These are phyloP conservation scores for Xerocomus potaroensis DNA, from an alignment of 768 basidiomycete genomes.

Conservation along the genomic window DNA sequence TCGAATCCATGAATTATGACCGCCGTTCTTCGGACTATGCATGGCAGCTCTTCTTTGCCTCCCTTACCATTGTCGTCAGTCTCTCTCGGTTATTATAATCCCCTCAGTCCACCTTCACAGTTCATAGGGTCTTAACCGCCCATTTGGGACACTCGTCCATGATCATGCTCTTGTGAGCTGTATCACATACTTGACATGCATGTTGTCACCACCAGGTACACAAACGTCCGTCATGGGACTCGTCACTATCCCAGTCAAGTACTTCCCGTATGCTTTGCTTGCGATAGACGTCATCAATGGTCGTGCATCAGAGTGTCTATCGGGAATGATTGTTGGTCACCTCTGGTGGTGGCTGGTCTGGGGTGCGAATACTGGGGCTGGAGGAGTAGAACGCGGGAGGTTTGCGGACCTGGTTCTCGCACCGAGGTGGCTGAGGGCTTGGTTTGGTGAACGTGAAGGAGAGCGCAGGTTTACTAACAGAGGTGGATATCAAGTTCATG, in stretches of 20 bases:
- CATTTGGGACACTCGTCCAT: slow-evolving; percentile 54
- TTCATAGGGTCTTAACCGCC: slow-evolving; percentile 52
- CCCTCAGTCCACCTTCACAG: not conserved
- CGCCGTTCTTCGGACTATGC: slow-evolving; percentile 69
- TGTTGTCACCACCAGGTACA: slow-evolving; percentile 59
- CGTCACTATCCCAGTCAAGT: slow-evolving; percentile 64
- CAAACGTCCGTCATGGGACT: slow-evolving; percentile 79
- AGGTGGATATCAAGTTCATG: slow-evolving; percentile 53
- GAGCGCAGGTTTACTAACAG: slow-evolving; percentile 35
- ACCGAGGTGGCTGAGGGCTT: slow-evolving; percentile 53
- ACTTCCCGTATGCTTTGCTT: slow-evolving; percentile 72
- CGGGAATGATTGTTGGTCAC: slow-evolving; percentile 75
- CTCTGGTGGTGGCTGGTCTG: slow-evolving; percentile 77
- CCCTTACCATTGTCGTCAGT: slow-evolving; percentile 57
- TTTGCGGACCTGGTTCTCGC: slow-evolving; percentile 44
- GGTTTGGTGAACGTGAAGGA: slow-evolving; percentile 40
- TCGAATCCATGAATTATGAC: slow-evolving; percentile 59
- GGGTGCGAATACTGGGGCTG: slow-evolving; percentile 40
- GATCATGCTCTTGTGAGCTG: slow-evolving; percentile 61
- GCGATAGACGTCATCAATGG: slow-evolving; percentile 64
- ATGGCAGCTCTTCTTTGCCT: slow-evolving; percentile 63
- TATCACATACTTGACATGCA: slow-evolving; percentile 64
- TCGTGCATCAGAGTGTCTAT: slow-evolving; percentile 56
- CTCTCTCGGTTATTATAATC: not conserved
- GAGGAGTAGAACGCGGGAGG: slow-evolving; percentile 35